Base-by-base conservation (phyloP, 768 basidiomycete species). In the Trametes maxima region DNA sequence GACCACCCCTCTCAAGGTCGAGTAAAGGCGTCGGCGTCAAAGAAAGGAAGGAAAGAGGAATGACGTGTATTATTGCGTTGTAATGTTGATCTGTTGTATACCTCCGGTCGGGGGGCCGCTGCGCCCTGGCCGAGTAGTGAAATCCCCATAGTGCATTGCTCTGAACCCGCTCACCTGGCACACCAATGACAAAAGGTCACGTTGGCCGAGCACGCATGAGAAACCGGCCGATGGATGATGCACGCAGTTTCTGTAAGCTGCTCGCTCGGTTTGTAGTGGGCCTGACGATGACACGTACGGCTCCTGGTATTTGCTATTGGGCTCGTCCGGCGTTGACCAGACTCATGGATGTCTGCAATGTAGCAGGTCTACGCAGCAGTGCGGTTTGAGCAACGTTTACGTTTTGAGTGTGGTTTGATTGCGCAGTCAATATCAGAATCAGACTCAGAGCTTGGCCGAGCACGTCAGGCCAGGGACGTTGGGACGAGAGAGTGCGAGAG, bases 1-100 rank as follows among this genome's bases (percentile, higher is more conserved):
- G 73, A 92, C 90, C 44, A 91, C 91, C 2, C 84, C 90, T 45
- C 70, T 81, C 60, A 68, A 66, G 51, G 70, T 67, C 19, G 67
- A 72, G 33, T 67, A 48, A 50, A 66, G 21, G 45, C 21, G 45
- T 24, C 90, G 90, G 89, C 6, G 88, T 88, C 51, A 88, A 80
- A 71, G 86, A 89, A 69, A 28, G 72, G 72, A 21, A n/a, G n/a
- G n/a, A 73, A 74, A 67, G 73, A 73, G 75, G 70, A 36, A 62
- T 40, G 17, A 6, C 24, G 45, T 57, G 43, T 57, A 33, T 59
- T 25, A 39, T 55, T 46, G 21, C 16, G 35, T 8, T 55, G 47
- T 59, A 54, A 39, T 46, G 24, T 25, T 25, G n/a, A 57, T 24
- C 24, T 57, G 48, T 14, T 36, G 42, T 57, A 52, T 73, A 98